A percentile compares a stretch with the other conserved stretches of the same genome.
Conservation (phyloP, 768 basidiomycete species). For the Leccinum variicolor region DNA sequence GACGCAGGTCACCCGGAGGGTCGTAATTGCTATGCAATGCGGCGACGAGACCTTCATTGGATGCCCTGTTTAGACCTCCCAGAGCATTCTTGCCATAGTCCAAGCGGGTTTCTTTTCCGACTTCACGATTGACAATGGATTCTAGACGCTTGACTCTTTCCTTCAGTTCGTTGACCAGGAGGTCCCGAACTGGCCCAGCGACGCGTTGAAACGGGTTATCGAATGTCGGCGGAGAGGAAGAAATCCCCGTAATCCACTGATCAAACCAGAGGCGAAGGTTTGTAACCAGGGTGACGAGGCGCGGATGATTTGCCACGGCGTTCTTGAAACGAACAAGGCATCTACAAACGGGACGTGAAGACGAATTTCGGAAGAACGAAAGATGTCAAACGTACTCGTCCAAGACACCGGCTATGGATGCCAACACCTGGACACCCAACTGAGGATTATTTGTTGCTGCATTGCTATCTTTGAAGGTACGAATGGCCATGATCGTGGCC, state of each 20-base stretch:
- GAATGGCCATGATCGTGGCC: constrained; percentile 25
- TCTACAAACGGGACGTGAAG: constrained; percentile 29
- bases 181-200: constrained; percentile 31
- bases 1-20: constrained; percentile 50
- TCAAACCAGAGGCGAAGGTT: constrained; percentile 45
- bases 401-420: constrained; percentile 44
- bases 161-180: constrained; percentile 31
- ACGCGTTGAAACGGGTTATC: constrained; percentile 39
- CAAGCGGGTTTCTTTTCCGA: constrained; percentile 31
- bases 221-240: constrained; percentile 38
- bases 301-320: constrained; percentile 43
- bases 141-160: constrained; percentile 31
- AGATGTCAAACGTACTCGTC: constrained; percentile 42
- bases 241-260: constrained; percentile 45
- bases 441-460: constrained; percentile 10
- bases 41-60: constrained; percentile 36
- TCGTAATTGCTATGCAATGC: constrained; percentile 44
- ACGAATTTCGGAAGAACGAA: constrained; percentile 16
- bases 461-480: constrained; percentile 33
- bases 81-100: constrained; percentile 4
- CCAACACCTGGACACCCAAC: constrained; percentile 42
- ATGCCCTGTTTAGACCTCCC: neutral
- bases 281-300: constrained; percentile 38
- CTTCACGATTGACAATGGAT: constrained; percentile 52
- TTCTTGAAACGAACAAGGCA: constrained; percentile 59